These are phyloP conservation scores for Diaporthe ampelina DNA, from an alignment of 2,329 filamentous ascomycete species.

Conservation along the genomic window DNA sequence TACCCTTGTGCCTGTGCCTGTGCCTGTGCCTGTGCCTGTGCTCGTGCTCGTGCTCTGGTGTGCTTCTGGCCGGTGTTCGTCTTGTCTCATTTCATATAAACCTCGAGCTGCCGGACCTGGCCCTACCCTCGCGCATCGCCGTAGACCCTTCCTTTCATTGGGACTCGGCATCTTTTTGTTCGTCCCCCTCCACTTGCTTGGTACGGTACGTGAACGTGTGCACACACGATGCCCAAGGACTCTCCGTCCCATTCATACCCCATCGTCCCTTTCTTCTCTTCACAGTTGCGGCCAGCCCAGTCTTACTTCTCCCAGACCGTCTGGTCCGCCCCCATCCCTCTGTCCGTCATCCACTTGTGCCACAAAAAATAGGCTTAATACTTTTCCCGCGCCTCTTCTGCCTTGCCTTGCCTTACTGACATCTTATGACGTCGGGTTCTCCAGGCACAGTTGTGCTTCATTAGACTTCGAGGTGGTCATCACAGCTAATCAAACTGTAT, in stretches of 20 bases:
- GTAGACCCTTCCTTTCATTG: conserved; percentile 30
- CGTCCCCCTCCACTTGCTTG: background rate
- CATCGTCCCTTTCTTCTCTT: background rate
- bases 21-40: conserved; percentile 1
- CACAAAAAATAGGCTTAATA: background rate
- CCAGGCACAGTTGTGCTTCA: conserved; percentile 2
- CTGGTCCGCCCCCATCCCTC: background rate
- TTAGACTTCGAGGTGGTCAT: conserved; percentile 20
- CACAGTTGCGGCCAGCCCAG: background rate
- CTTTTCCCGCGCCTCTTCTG: background rate
- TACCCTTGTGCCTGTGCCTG: background rate
- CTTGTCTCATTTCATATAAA: conserved; percentile 31
- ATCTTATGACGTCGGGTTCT: conserved; percentile 10
- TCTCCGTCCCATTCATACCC: background rate
- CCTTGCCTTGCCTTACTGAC: background rate
- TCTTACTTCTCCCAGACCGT: background rate
- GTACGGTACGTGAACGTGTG: conserved; percentile 4
- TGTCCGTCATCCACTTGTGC: conserved; percentile 1
- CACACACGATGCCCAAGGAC: background rate
- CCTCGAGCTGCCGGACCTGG: conserved; percentile 22
- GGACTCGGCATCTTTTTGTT: conserved; percentile 30
- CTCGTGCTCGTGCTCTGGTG: conserved; percentile 11
- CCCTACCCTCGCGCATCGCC: conserved; percentile 17
- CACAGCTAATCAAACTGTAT: conserved; percentile 29
- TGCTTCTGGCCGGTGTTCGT: background rate